Conservation (phyloP, 768 basidiomycete species). For the Collybiopsis confluens region DNA sequence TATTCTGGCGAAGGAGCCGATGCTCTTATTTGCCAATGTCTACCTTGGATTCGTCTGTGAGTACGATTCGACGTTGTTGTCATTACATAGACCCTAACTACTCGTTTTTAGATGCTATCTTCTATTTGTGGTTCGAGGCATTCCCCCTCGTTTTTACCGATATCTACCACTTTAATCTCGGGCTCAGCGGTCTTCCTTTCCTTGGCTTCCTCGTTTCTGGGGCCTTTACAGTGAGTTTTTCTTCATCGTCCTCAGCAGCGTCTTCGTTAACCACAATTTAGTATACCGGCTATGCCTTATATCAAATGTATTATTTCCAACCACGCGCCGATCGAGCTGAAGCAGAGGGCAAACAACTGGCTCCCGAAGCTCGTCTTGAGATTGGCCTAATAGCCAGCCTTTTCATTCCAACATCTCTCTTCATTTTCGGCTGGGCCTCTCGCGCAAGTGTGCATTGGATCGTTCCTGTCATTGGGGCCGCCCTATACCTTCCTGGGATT, state of each 20-base stretch:
- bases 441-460: conserved; percentile 28
- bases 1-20: conserved; percentile 4
- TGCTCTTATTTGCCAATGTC: conserved; percentile 7
- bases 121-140: conserved; percentile 31
- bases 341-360: conserved; percentile 10
- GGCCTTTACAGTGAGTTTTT: background rate
- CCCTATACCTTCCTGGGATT: conserved; percentile 26
- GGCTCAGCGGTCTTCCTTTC: conserved; percentile 26
- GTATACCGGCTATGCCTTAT: conserved; percentile 17
- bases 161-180: conserved; percentile 28
- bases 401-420: conserved; percentile 27
- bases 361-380: conserved; percentile 28
- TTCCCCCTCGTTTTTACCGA: conserved; percentile 29
- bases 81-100: background rate
- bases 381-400: conserved; percentile 26
- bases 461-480: conserved; percentile 27
- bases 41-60: conserved; percentile 10
- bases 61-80: background rate
- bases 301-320: conserved; percentile 19
- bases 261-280: background rate
- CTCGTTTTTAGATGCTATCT: conserved; percentile 16
- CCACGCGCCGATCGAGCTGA: conserved; percentile 14
- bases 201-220: conserved; percentile 19
- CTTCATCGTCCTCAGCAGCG: background rate
- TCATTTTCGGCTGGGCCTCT: conserved; percentile 30